phyloP scores from a whole-genome alignment of 139 green algal species.

The Chloropicon primus region DNA sequence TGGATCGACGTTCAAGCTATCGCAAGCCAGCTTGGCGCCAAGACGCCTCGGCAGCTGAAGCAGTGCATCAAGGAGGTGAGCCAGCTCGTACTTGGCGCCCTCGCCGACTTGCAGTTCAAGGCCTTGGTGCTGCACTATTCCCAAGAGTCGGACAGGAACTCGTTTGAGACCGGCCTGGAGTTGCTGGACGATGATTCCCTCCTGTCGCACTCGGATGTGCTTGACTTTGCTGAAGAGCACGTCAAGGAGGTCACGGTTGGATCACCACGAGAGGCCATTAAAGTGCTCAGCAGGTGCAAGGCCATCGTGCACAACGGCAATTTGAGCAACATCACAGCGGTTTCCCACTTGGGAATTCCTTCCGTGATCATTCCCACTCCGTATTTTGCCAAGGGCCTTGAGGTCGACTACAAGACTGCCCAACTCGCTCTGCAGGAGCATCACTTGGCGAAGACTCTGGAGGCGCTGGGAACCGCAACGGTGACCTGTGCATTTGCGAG shows the following conservation, averaged over 20 bases:
- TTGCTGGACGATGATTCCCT: not conserved
- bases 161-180: not conserved
- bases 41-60: not conserved
- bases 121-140: not conserved
- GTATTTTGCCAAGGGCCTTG: not conserved
- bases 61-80: not conserved
- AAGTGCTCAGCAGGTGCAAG: not conserved
- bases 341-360: not conserved
- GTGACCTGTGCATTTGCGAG: not conserved
- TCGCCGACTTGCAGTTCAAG: not conserved
- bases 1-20: not conserved
- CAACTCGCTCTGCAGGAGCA: not conserved
- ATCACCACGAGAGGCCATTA: not conserved
- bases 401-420: not conserved
- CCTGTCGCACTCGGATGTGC: not conserved
- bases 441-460: not conserved
- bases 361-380: not conserved
- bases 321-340: not conserved
- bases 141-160: no score
- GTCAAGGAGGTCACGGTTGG: not conserved
- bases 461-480: not conserved
- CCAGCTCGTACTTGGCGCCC: not conserved
- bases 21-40: not conserved
- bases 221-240: no score
- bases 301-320: not conserved